Evolutionary conservation across 75 land plant genomes (phyloP), one percentile per base, ranked within the genome.

Genomic region (Gnetum montanum): DNA sequence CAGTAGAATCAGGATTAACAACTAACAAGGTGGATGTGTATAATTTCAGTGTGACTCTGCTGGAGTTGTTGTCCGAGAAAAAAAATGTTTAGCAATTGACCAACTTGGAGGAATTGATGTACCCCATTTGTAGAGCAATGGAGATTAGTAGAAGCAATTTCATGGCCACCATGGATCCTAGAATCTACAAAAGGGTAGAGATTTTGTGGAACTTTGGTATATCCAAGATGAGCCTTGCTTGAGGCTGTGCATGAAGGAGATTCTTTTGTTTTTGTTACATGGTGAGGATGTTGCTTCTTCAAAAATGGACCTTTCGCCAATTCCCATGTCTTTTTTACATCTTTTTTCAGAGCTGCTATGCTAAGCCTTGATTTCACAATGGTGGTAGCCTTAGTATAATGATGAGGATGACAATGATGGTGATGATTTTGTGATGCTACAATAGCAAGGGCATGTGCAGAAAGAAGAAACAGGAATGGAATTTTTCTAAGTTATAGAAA

Each of bases 1-100:
- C n/a, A n/a, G n/a, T n/a, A n/a, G n/a, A n/a, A n/a, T n/a, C n/a
- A n/a, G n/a, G n/a, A n/a, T n/a, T n/a, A n/a, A n/a, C n/a, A n/a
- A n/a, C n/a, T n/a, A n/a, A n/a, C 28, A 68, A 52, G 23, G 40
- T 31, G 24, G 74, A 71, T 35, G 74, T 71, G 3, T 71, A 68
- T 65, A 71, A 73, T 38, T 71, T 68, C 45, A 73, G 74, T 2
- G 60, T 71, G 62, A 56, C 59, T 37, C 37, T 70, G 29, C 23
- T 70, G 3, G 73, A 70, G 36, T 46, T 66, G 4, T 34, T 66
- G 31, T 24, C 51, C 29, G 70, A 70, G 10, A 54, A 70, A 34
- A 70, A 57, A 34, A 64, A 54, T 43, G 31, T 60, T 0, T 49
- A 60, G 16, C 37, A 15, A 3, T 36, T 53, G 30, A 49, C 55